These are phyloP conservation scores for Coniochaeta ligniaria DNA, from an alignment of 2,329 filamentous ascomycete genomes.

Conservation along the genomic window DNA sequence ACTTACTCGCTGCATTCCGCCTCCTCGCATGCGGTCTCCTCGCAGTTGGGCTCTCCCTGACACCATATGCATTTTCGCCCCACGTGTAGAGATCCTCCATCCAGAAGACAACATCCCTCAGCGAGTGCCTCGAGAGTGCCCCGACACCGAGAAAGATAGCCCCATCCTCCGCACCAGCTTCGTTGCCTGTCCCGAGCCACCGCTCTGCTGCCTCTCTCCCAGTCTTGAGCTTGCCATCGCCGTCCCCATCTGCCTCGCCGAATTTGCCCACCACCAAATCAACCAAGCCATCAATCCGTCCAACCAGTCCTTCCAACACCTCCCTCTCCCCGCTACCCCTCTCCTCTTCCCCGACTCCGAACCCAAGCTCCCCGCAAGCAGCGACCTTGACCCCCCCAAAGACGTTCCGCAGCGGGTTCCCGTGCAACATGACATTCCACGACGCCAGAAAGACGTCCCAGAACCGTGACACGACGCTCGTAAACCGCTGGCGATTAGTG, in stretches of 20 bases:
- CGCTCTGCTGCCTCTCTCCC: slow-evolving; percentile 20
- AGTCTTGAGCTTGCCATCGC: slow-evolving; percentile 15
- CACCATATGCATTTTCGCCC: slow-evolving; percentile 78
- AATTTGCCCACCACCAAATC: slow-evolving; percentile 86
- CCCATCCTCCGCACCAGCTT: slow-evolving; percentile 68
- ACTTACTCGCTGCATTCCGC: slow-evolving; percentile 14
- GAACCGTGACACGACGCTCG: slow-evolving; percentile 65
- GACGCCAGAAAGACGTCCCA: slow-evolving; percentile 65
- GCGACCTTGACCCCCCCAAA: slow-evolving; percentile 83
- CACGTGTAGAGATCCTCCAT: slow-evolving; percentile 81
- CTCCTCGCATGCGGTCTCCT: slow-evolving; percentile 43
- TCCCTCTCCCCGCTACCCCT: slow-evolving; percentile 90
- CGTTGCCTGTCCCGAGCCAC: slow-evolving; percentile 70
- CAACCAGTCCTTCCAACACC: slow-evolving; percentile 82
- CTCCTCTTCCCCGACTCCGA: slow-evolving; percentile 93
- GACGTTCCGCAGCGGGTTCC: slow-evolving; percentile 74
- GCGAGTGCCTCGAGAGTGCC: slow-evolving; percentile 60
- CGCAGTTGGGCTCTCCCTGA: slow-evolving; percentile 70
- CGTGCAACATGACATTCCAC: slow-evolving; percentile 88
- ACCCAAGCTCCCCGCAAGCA: slow-evolving; percentile 81
- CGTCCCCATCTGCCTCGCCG: slow-evolving; percentile 39
- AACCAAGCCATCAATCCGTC: slow-evolving; percentile 72
- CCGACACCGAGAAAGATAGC: slow-evolving; percentile 80
- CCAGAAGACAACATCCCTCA: slow-evolving; percentile 74
- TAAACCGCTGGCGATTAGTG: slow-evolving; percentile 60